Evolutionary conservation across 2,329 filamentous ascomycete species (phyloP).

Genomic region (Exophiala mesophila): DNA sequence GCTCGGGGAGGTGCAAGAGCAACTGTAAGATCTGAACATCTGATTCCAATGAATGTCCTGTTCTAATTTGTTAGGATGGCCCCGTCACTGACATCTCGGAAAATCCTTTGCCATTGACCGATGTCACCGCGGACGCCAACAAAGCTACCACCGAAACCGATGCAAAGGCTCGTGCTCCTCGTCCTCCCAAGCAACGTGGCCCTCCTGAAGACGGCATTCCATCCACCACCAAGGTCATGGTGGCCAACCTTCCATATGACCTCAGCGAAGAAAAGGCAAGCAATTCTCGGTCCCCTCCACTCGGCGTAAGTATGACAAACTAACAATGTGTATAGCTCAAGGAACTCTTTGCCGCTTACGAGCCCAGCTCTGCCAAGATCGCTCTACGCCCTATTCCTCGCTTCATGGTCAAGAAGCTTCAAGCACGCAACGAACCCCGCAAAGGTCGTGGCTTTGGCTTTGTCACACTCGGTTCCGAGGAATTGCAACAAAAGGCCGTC

Average conservation of each 20-base stretch:
- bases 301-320: slow-evolving; percentile 13
- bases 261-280: slow-evolving; percentile 96
- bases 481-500: slow-evolving; percentile 95
- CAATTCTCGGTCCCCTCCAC: slow-evolving; percentile 46
- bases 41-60: too few relatives aligned
- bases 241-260: slow-evolving; percentile 98
- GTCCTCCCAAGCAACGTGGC: slow-evolving; percentile 74
- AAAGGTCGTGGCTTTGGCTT: slow-evolving; percentile 99
- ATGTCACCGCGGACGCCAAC: slow-evolving; percentile 49
- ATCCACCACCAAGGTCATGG: slow-evolving; percentile 99
- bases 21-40: slow-evolving; percentile 14
- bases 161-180: slow-evolving; percentile 44
- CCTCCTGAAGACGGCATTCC: slow-evolving; percentile 95
- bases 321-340: slow-evolving; percentile 64
- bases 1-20: slow-evolving; percentile 48
- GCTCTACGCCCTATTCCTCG: slow-evolving; percentile 96
- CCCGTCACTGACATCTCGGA: slow-evolving; percentile 44
- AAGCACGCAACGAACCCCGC: slow-evolving; percentile 93
- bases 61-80: slow-evolving; percentile 30
- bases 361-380: slow-evolving; percentile 94
- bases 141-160: slow-evolving; percentile 31
- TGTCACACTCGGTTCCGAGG: slow-evolving; percentile 91
- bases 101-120: slow-evolving; percentile 53
- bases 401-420: slow-evolving; percentile 99
- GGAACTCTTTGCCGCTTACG: slow-evolving; percentile 90